Base-by-base conservation (phyloP, 78 protist genomes). In the Isochrysis galbana region DNA sequence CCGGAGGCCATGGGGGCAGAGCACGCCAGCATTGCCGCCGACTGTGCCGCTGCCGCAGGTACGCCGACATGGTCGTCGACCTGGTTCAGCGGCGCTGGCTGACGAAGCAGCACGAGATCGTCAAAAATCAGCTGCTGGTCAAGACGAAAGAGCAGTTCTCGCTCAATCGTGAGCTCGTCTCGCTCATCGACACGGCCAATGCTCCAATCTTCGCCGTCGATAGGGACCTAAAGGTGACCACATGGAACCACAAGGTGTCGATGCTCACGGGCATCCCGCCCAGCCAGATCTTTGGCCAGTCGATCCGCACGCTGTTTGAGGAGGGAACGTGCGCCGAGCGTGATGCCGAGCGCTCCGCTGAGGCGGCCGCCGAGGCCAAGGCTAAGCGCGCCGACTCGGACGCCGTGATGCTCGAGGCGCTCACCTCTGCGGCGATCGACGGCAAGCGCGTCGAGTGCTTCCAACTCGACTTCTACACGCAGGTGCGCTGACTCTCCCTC, bases 171-270 rank as follows among this genome's bases (percentile, higher is more conserved):
- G 80, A 70, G 80, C 80, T 41, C 34, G 0, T n/a, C 5, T 0
- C 3, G 38, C 91, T 89, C 29, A 61, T 89, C 91, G 67, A 89
- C 51, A 19, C 48, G 41, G 91, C 91, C 23, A 61, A 55, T 47
- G 80, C 91, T 21, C 91, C 91, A 3, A 89, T 89, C 80, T 89
- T 89, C 21, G 91, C 77, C 4, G 74, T 89, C 46, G 91, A 89
- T 48, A 7, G 23, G n/a, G 5, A 5, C 34, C 45, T 44, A 11
- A 10, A 17, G 41, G 46, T 89, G 51, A 54, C 74, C 22, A 41
- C 11, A 47, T 89, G 91, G 91, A 89, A 89, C 80, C 91, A 21
- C 5, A 32, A 55, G 38, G 14, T 51, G 3, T 4, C 78, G 17
- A 21, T 2, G 51, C 0, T 61, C n/a, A 38, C 91, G 77, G 42